Evolutionary conservation across 495 filamentous ascomycete genomes (phyloP).

Genomic region (Talaromyces liani): DNA sequence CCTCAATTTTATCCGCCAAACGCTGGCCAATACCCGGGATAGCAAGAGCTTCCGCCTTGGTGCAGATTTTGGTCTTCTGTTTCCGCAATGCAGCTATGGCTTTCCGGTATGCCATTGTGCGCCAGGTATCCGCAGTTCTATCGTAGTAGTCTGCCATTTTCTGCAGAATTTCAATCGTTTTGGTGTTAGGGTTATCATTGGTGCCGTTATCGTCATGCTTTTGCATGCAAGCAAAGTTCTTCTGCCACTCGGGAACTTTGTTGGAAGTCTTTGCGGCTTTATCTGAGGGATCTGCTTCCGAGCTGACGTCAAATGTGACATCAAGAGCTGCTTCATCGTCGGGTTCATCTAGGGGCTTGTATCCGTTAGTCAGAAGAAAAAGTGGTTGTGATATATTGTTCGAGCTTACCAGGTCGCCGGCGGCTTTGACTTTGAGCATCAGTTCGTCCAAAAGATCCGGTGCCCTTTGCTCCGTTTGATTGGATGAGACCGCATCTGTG

Average conservation of each 20-base stretch:
- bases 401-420: slow-evolving; percentile 44
- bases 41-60: slow-evolving; percentile 56
- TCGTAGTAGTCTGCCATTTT: slow-evolving; percentile 80
- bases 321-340: slow-evolving; percentile 14
- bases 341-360: slow-evolving; percentile 36
- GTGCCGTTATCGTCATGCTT: slow-evolving; percentile 38
- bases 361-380: neutral
- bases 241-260: slow-evolving; percentile 27
- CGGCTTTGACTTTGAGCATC: slow-evolving; percentile 47
- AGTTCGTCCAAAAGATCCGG: slow-evolving; percentile 49
- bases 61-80: slow-evolving; percentile 58
- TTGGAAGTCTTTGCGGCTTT: slow-evolving; percentile 1
- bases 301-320: slow-evolving; percentile 15
- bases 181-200: slow-evolving; percentile 54
- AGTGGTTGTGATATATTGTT: neutral
- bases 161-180: slow-evolving; percentile 72
- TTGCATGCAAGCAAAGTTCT: slow-evolving; percentile 63
- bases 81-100: slow-evolving; percentile 65
- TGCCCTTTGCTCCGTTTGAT: slow-evolving; percentile 11
- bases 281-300: slow-evolving; percentile 15
- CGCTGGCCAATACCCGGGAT: slow-evolving; percentile 69
- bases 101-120: slow-evolving; percentile 69
- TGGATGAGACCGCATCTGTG: neutral
- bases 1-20: slow-evolving; percentile 83
- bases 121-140: slow-evolving; percentile 71